These are phyloP conservation scores for Camillea tinctor DNA, from an alignment of 2,329 filamentous ascomycete genomes.

Conservation along the genomic window DNA sequence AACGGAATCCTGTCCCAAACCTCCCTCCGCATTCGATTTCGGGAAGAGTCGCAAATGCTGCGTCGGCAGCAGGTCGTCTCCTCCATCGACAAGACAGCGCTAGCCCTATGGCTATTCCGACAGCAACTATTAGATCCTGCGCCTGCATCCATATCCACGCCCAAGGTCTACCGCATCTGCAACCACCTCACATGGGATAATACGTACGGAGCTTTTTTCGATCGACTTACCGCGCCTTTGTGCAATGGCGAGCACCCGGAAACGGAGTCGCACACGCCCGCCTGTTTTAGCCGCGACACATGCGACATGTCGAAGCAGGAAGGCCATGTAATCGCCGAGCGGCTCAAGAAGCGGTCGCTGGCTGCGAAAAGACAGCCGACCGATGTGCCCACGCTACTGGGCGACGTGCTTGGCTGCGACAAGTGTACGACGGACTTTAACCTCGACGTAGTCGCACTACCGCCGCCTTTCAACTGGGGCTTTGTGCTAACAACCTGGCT, in stretches of 20 bases:
- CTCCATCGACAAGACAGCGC: conserved; percentile 21
- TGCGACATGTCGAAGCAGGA: conserved; percentile 18
- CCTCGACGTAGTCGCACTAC: conserved; percentile 19
- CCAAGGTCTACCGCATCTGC: conserved; percentile 17
- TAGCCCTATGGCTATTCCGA: conserved; percentile 19
- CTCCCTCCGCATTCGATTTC: conserved; percentile 22
- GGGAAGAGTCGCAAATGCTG: conserved; percentile 15
- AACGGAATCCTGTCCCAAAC: conserved; percentile 20
- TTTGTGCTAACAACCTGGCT: conserved; percentile 25
- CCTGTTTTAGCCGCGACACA: conserved; percentile 15
- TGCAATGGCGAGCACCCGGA: conserved; percentile 6
- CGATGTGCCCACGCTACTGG: conserved; percentile 13
- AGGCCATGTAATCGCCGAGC: conserved; percentile 19
- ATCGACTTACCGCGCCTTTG: conserved; percentile 7
- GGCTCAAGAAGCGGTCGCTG: conserved; percentile 13
- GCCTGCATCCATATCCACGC: background rate
- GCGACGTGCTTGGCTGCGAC: conserved; percentile 16
- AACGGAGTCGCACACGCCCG: too few species aligned
- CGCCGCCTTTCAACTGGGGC: conserved; percentile 25
- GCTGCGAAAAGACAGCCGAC: conserved; percentile 6
- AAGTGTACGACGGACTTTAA: conserved; percentile 24
- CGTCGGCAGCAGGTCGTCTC: conserved; percentile 23
- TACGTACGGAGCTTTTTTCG: conserved; percentile 8
- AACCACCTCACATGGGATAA: conserved; percentile 20
- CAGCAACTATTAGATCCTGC: conserved; percentile 11